Base-by-base conservation (phyloP, 306 rosid species). In the Begonia masoniana region DNA sequence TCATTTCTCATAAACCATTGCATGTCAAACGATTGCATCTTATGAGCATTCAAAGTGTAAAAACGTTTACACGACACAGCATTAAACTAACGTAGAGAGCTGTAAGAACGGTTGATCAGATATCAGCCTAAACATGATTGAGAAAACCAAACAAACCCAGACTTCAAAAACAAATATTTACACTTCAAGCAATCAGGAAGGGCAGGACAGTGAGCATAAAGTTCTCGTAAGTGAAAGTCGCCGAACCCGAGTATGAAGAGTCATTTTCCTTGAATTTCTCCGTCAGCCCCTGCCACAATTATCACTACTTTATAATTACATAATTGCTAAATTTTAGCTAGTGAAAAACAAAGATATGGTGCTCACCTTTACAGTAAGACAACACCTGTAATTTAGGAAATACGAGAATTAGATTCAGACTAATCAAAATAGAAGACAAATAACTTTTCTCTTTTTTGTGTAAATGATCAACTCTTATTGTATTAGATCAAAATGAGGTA, bases 211-310 rank as follows among this genome's bases (percentile, higher is more conserved):
- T 86, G 73, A 86, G 73, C 97, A 91, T 91, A 73, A 91, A 91
- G 13, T 82, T 65, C 77, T 91, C 94, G 13, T 91, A 91, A 42
- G 58, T 56, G 78, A 91, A 91, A 41, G 86, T 81, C 52, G 92
- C 97, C 31, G 78, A 66, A 35, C 96, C 99, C 6, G 79, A 56
- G 63, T 76, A 85, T 1, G 47, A 55, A 41, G 67, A 71, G 67
- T 91, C 97, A 82, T 78, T 91, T 81, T 85, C 95, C 84, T 78
- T 91, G 67, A 91, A 91, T 66, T 85, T 91, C 64, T 85, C 97
- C 5, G 92, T 91, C 41, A 91, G 74, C 43, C 97, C 96, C 97
- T 91, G 87, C 68, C 77, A 56, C 16, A 31, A 36, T 16, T 59
- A 58, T 58, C 17, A 58, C 0, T 0, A 5, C 4, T 12, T 45